phyloP scores from a whole-genome alignment of 2,329 filamentous ascomycete genomes.

The Fusarium subtropicale region DNA sequence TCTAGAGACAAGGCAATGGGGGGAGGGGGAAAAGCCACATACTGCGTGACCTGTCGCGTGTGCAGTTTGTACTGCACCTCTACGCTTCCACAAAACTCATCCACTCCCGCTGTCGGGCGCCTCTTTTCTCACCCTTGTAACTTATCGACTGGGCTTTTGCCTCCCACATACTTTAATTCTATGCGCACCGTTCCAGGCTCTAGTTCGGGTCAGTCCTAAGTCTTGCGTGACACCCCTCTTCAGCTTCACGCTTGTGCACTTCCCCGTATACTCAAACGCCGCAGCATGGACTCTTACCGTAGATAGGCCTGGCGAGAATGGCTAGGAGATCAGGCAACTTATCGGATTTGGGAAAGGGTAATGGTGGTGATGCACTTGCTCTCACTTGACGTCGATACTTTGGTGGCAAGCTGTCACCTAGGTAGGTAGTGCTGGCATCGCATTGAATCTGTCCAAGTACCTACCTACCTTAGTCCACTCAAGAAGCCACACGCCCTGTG shows the following conservation, averaged over 20 bases:
- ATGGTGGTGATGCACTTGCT: not conserved
- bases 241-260: slow-evolving; percentile 13
- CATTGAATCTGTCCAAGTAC: not conserved
- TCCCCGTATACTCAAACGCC: slow-evolving; percentile 35
- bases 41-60: not conserved
- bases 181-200: slow-evolving; percentile 24
- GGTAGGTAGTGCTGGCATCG: not conserved
- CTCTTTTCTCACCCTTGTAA: slow-evolving; percentile 6
- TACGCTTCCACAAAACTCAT: slow-evolving; percentile 5
- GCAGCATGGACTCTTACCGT: not conserved
- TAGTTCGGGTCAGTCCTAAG: slow-evolving; percentile 2
- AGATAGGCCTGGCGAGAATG: not conserved
- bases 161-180: not conserved
- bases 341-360: slow-evolving; percentile 7
- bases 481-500: slow-evolving; percentile 1
- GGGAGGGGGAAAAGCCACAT: slow-evolving; percentile 7
- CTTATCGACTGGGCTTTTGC: not conserved
- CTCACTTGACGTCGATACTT: slow-evolving; percentile 3
- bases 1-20: not conserved
- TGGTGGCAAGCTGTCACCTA: not conserved
- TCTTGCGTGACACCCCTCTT: not conserved
- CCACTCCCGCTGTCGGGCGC: slow-evolving; percentile 15
- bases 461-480: not conserved
- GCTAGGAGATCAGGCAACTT: not conserved
- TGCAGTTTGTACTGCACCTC: not conserved